phyloP scores from a whole-genome alignment of 768 basidiomycete species.

The Podaxis sp. region DNA sequence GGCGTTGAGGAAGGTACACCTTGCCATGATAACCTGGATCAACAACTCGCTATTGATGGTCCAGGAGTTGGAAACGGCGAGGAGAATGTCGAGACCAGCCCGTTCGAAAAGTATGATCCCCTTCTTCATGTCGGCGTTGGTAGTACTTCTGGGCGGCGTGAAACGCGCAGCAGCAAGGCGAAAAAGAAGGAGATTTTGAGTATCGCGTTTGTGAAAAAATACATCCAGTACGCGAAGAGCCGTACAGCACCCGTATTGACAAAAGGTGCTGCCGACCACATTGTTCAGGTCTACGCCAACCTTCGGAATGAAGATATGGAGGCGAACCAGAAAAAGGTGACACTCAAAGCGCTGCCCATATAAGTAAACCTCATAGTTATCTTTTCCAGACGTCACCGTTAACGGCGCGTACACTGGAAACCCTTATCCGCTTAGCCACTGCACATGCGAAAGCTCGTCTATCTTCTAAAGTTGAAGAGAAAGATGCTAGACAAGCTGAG shows the following conservation, averaged over 20 bases:
- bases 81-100: constrained; percentile 68
- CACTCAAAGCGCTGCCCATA: constrained; percentile 19
- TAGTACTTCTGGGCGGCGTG: constrained; percentile 43
- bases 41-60: constrained; percentile 86
- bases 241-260: constrained; percentile 83
- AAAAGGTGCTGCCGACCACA: constrained; percentile 91
- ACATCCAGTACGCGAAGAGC: constrained; percentile 96
- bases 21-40: constrained; percentile 80
- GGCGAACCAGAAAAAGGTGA: constrained; percentile 83
- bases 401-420: constrained; percentile 98
- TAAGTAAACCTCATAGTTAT: constrained; percentile 8
- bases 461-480: constrained; percentile 78
- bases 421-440: constrained; percentile 95
- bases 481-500: constrained; percentile 89
- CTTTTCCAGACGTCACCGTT: constrained; percentile 84
- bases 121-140: constrained; percentile 85
- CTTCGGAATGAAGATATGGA: constrained; percentile 92
- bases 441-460: constrained; percentile 97
- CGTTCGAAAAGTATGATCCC: constrained; percentile 97
- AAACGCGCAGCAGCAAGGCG: constrained; percentile 53
- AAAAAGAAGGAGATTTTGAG: constrained; percentile 85
- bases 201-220: constrained; percentile 96
- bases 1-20: constrained; percentile 97
- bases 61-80: constrained; percentile 54
- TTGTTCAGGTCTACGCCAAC: constrained; percentile 88